These are phyloP conservation scores for Tulasnella sp. DNA, from an alignment of 768 basidiomycete genomes.

Conservation along the genomic window DNA sequence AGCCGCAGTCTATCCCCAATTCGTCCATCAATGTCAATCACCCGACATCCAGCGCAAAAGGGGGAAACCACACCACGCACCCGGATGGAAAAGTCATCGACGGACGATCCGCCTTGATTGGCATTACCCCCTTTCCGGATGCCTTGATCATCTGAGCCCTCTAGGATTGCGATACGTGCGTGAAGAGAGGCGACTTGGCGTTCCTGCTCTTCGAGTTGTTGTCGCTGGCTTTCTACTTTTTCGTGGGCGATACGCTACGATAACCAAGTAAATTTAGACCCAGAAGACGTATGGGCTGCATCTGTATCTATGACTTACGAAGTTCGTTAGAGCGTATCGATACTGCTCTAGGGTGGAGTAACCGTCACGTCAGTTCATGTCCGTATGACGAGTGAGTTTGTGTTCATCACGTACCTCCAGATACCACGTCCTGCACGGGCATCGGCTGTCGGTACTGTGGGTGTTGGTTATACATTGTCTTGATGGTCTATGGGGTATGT, in stretches of 20 bases:
- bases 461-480: too few species aligned
- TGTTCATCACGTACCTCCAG: conserved; percentile 1
- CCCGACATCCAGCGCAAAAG: background rate
- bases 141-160: conserved; percentile 43
- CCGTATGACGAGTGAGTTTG: background rate
- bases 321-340: conserved; percentile 65
- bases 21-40: background rate
- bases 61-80: conserved; percentile 30
- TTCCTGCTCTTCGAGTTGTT: conserved; percentile 72
- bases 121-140: conserved; percentile 21
- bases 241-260: conserved; percentile 71
- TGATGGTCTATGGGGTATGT: too few species aligned
- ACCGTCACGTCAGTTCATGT: background rate
- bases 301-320: conserved; percentile 35
- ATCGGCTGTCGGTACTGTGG: background rate
- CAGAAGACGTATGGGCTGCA: background rate
- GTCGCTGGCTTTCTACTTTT: conserved; percentile 71
- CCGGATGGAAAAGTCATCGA: conserved; percentile 84
- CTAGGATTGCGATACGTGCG: conserved; percentile 56
- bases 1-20: conserved; percentile 51
- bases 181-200: conserved; percentile 63
- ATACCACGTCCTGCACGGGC: background rate
- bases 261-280: background rate
- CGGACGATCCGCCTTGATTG: conserved; percentile 44
- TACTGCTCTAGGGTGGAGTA: conserved; percentile 15